phyloP scores from a whole-genome alignment of 2,329 filamentous ascomycete species.

The Talaromyces sp. region DNA sequence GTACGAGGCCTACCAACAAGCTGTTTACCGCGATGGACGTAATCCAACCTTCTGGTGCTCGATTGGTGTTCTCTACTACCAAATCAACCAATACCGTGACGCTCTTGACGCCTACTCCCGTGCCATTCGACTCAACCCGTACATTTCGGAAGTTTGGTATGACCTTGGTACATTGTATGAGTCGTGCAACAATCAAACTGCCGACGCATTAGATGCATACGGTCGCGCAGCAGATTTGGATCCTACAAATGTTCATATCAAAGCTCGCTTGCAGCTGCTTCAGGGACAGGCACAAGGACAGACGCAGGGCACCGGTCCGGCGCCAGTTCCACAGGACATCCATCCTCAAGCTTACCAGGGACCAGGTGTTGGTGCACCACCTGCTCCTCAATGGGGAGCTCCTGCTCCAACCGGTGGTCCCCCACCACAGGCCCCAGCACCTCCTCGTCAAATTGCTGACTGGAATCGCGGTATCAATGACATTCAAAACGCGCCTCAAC shows the following conservation, averaged over 20 bases:
- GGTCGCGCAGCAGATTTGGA: conserved; percentile 92
- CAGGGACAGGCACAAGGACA: conserved; percentile 69
- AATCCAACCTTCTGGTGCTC: conserved; percentile 99
- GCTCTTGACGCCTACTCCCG: conserved; percentile 96
- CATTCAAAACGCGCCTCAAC: conserved; percentile 59
- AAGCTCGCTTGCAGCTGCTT: conserved; percentile 84
- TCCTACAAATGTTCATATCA: conserved; percentile 90
- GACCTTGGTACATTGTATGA: conserved; percentile 96
- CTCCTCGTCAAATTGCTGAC: conserved; percentile 58
- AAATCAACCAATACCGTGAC: conserved; percentile 99
- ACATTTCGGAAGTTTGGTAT: conserved; percentile 99
- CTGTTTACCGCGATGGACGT: conserved; percentile 93
- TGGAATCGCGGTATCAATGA: conserved; percentile 71
- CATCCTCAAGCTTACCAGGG: conserved; percentile 92
- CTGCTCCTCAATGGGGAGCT: conserved; percentile 84
- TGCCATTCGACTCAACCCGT: conserved; percentile 92
- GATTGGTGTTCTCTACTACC: conserved; percentile 97
- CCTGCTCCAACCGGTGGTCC: conserved; percentile 54
- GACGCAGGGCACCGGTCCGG: conserved; percentile 71
- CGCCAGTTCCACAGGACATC: conserved; percentile 76
- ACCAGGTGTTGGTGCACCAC: conserved; percentile 75
- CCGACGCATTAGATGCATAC: conserved; percentile 92
- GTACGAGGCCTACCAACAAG: conserved; percentile 97
- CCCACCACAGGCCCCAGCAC: conserved; percentile 59
- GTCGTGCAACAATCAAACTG: conserved; percentile 98